Conservation (phyloP, 2,329 filamentous ascomycete species). For the Monilinia laxa region DNA sequence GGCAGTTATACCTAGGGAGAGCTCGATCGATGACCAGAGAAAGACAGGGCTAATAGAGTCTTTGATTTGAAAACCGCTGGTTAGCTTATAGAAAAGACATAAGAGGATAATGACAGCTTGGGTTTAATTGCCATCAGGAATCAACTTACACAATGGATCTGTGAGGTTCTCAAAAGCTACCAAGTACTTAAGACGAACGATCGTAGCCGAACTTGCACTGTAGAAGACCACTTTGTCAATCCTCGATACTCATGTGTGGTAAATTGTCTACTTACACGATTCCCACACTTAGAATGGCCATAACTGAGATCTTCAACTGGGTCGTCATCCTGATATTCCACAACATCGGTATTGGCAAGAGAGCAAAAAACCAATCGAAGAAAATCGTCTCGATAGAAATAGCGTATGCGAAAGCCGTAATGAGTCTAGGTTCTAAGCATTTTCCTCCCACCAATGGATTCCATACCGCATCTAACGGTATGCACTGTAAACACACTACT, state of each 20-base stretch:
- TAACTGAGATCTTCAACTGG: not conserved
- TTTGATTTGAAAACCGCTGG: not conserved
- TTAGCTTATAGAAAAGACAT: not conserved
- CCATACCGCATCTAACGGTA: slow-evolving; percentile 5
- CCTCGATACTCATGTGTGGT: too few relatives aligned
- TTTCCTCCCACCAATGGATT: not conserved
- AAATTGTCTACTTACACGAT: slow-evolving; percentile 3
- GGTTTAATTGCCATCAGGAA: not conserved
- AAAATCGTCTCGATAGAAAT: slow-evolving; percentile 19
- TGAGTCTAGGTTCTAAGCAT: not conserved
- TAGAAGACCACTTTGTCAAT: not conserved
- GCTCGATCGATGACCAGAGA: slow-evolving; percentile 2
- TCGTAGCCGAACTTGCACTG: slow-evolving; percentile 20
- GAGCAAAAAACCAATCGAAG: slow-evolving; percentile 21
- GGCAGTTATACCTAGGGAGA: slow-evolving; percentile 8
- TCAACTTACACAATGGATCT: slow-evolving; percentile 15
- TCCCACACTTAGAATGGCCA: slow-evolving; percentile 3
- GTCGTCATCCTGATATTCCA: slow-evolving; percentile 13
- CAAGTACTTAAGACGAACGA: slow-evolving; percentile 12
- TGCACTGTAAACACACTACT: slow-evolving; percentile 3
- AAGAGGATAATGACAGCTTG: too few relatives aligned
- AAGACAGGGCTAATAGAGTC: not conserved
- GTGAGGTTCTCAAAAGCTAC: not conserved
- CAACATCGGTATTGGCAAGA: slow-evolving; percentile 18
- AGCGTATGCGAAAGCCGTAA: slow-evolving; percentile 10